Evolutionary conservation across 257 asterid species (phyloP), one percentile per base, ranked within the genome.

Genomic region (Jasminum sambac): DNA sequence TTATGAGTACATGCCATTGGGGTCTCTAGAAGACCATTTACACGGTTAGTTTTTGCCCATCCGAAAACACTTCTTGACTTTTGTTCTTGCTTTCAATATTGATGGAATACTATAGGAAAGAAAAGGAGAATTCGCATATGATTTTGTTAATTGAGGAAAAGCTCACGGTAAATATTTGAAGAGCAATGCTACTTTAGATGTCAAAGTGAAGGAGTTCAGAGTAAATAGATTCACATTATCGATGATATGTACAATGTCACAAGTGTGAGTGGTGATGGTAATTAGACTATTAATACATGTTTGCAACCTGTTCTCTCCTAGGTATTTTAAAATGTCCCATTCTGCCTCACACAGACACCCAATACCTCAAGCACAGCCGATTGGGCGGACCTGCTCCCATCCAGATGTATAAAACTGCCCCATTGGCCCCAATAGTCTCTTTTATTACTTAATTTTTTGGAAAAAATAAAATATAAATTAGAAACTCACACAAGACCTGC

Each of bases 1-100:
- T 72, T 94, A 94, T 12, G 97, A 94, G 78, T 94, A 81, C 76
- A 91, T 94, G 99, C 90, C 96, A 1, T 78, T 94, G 88, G 99
- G 99, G 70, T 94, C 99, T 73, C 82, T 94, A 66, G 99, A 94
- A 78, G 99, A 91, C 80, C 99, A 94, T 77, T 88, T 94, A 85
- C 99, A 94, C 70, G 99, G 99, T 94, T 79, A 86, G 95, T 67
- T 55, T 11, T 21, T 55, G 13, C 13, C 30, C 62, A 55, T 13
- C 41, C 19, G 21, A 61, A 67, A 60, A 17, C 25, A 24, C 43
- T 41, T n/a, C 52, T 25, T n/a, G 70, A 0, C 52, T 23, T 50
- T 75, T 67, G 63, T 59, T 79, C 16, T 26, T 11, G 4, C 8
- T 55, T 21, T 30, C 1, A 13, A 55, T 21, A 55, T 21, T 19